These are phyloP conservation scores for Dalbergia cultrata DNA, from an alignment of 306 rosid genomes.

Conservation along the genomic window DNA sequence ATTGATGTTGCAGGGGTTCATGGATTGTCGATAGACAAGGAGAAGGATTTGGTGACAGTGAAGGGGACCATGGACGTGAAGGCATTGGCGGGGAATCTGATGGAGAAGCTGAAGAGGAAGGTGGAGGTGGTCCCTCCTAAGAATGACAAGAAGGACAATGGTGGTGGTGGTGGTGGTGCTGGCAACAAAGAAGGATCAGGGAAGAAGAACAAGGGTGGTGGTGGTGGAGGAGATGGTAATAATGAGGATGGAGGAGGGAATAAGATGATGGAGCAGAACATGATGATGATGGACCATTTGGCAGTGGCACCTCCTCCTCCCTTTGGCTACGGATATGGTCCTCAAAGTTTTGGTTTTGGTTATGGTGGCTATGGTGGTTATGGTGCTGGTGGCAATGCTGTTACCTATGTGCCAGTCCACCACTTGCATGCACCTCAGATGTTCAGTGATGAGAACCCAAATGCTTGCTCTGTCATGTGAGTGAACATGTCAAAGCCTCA, in stretches of 20 bases:
- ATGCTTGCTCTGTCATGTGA: constrained; percentile 89
- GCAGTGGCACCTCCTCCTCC: constrained; percentile 37
- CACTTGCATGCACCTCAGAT: constrained; percentile 62
- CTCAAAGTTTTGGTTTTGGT: constrained; percentile 35
- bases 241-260: constrained; percentile 41
- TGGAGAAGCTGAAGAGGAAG: constrained; percentile 64
- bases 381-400: constrained; percentile 23
- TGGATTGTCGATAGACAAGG: constrained; percentile 65
- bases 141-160: constrained; percentile 66
- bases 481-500: constrained; percentile 8
- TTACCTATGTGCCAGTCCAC: constrained; percentile 43
- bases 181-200: constrained; percentile 43
- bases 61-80: constrained; percentile 83
- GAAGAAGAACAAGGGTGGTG: constrained; percentile 48
- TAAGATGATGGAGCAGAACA: constrained; percentile 30
- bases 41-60: constrained; percentile 70
- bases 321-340: constrained; percentile 37
- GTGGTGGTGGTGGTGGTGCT: constrained; percentile 18
- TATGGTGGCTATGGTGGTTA: not conserved
- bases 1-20: constrained; percentile 54
- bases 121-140: constrained; percentile 79
- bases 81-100: constrained; percentile 54
- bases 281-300: constrained; percentile 47
- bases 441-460: constrained; percentile 95
- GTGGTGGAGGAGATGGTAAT: constrained; percentile 33